A percentile compares a stretch with the other conserved stretches of the same genome.
These are phyloP conservation scores for Leptodontidium sp. DNA, from an alignment of 2,329 filamentous ascomycete genomes.

Conservation along the genomic window DNA sequence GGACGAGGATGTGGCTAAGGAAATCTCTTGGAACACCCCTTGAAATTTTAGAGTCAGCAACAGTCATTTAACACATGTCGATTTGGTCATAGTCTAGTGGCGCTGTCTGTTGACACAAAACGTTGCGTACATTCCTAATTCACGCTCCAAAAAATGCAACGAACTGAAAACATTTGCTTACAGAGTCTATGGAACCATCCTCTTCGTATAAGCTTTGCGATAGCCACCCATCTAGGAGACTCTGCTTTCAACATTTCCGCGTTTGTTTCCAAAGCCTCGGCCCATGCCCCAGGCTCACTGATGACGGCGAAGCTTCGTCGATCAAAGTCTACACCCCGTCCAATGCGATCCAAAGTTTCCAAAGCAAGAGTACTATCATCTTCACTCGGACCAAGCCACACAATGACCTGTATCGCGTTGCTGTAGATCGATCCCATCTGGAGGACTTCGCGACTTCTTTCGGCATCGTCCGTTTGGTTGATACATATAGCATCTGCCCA, in stretches of 20 bases:
- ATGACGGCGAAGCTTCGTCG: not conserved
- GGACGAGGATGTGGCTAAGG: slow-evolving; percentile 18
- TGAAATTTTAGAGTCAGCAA: not conserved
- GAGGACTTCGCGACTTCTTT: slow-evolving; percentile 36
- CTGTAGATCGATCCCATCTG: slow-evolving; percentile 41
- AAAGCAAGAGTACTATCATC: slow-evolving; percentile 28
- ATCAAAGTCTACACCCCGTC: not conserved
- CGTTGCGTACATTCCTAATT: not conserved
- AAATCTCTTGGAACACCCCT: slow-evolving; percentile 28
- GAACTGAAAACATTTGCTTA: not conserved
- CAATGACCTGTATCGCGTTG: slow-evolving; percentile 33
- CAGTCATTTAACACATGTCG: not conserved
- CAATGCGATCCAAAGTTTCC: slow-evolving; percentile 19
- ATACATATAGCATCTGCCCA: slow-evolving; percentile 43
- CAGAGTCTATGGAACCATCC: slow-evolving; percentile 29
- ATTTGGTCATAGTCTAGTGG: not conserved
- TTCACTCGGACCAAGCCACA: slow-evolving; percentile 39
- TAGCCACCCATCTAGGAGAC: slow-evolving; percentile 16
- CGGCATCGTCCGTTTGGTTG: slow-evolving; percentile 37
- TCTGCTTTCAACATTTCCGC: slow-evolving; percentile 1
- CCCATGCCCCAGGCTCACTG: not conserved
- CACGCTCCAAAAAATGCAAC: not conserved
- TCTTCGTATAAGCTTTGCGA: slow-evolving; percentile 16
- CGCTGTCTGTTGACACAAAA: not conserved
- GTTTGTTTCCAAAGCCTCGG: not conserved